Conservation (phyloP, 2,329 filamentous ascomycete species). For the Curvularia verruculosa region DNA sequence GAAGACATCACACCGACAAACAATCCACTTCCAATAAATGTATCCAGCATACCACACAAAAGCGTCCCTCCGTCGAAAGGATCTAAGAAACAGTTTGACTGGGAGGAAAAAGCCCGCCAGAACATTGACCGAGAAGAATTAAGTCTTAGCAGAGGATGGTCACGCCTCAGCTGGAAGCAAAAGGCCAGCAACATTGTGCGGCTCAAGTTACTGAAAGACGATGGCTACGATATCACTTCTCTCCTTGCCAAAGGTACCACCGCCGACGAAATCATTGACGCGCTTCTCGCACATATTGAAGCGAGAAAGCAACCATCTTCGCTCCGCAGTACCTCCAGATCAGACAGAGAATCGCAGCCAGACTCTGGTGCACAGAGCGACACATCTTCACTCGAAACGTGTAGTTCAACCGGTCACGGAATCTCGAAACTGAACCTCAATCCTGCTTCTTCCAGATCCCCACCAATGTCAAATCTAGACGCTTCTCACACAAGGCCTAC, state of each 20-base stretch:
- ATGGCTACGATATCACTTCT: conserved; percentile 16
- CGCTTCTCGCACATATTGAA: conserved; percentile 5
- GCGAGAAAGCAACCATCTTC: neutral
- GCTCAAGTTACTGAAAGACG: conserved; percentile 18
- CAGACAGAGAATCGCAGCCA: no score
- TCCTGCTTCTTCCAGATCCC: neutral
- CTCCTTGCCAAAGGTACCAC: neutral
- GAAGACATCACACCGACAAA: neutral
- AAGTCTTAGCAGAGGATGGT: conserved; percentile 12
- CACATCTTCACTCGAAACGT: neutral
- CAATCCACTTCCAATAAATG: neutral
- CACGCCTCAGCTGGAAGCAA: conserved; percentile 15
- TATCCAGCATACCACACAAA: neutral
- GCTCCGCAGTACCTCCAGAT: no score
- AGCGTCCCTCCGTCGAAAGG: neutral
- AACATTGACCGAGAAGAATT: conserved; percentile 2
- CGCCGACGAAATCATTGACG: conserved; percentile 7
- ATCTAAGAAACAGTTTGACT: neutral
- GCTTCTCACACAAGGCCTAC: neutral
- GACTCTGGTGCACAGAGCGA: neutral
- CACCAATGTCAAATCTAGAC: neutral
- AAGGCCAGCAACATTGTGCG: conserved; percentile 15
- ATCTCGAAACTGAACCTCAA: neutral
- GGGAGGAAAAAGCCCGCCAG: conserved; percentile 2
- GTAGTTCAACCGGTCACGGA: neutral